Evolutionary conservation across 176 grass and related monocot genomes (phyloP).

Genomic region (Juncus effusus): DNA sequence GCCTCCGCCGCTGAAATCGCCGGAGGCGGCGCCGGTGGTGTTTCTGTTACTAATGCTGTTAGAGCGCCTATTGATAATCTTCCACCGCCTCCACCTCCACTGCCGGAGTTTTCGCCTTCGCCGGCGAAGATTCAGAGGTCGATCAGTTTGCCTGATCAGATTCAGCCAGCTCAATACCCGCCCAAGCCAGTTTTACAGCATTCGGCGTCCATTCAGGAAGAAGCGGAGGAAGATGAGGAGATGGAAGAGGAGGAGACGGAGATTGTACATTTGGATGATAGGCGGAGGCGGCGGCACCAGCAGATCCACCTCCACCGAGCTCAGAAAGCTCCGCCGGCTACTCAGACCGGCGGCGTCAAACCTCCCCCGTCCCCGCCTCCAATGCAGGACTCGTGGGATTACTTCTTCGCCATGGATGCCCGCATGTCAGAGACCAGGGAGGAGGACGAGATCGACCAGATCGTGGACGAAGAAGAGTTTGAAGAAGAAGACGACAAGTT

Average conservation of each 20-base stretch:
- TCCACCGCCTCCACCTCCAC: slow-evolving; percentile 65
- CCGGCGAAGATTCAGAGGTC: slow-evolving; percentile 80
- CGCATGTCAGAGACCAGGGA: slow-evolving; percentile 50
- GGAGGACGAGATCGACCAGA: slow-evolving; percentile 42
- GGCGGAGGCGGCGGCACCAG: slow-evolving; percentile 33
- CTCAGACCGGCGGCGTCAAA: slow-evolving; percentile 35
- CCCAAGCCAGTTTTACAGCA: slow-evolving; percentile 26
- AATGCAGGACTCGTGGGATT: slow-evolving; percentile 64
- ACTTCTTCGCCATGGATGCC: slow-evolving; percentile 80
- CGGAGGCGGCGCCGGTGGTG: neutral
- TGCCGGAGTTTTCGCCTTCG: slow-evolving; percentile 79
- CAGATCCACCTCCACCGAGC: slow-evolving; percentile 23
- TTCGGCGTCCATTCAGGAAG: slow-evolving; percentile 61
- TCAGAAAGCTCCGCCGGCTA: slow-evolving; percentile 35
- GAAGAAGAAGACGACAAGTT: slow-evolving; percentile 42
- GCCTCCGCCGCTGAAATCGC: neutral
- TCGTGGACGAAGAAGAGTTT: slow-evolving; percentile 26
- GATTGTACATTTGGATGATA: slow-evolving; percentile 38
- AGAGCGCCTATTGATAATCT: slow-evolving; percentile 45
- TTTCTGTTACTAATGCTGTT: slow-evolving; percentile 12
- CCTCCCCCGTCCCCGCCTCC: slow-evolving; percentile 35
- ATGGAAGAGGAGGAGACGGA: slow-evolving; percentile 47
- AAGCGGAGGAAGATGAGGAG: slow-evolving; percentile 42
- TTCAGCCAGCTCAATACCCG: slow-evolving; percentile 39
- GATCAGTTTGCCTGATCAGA: slow-evolving; percentile 60